Evolutionary conservation across 2,329 filamentous ascomycete species (phyloP), one percentile per base, ranked within the genome.

Genomic region (Orbilia quercus): DNA sequence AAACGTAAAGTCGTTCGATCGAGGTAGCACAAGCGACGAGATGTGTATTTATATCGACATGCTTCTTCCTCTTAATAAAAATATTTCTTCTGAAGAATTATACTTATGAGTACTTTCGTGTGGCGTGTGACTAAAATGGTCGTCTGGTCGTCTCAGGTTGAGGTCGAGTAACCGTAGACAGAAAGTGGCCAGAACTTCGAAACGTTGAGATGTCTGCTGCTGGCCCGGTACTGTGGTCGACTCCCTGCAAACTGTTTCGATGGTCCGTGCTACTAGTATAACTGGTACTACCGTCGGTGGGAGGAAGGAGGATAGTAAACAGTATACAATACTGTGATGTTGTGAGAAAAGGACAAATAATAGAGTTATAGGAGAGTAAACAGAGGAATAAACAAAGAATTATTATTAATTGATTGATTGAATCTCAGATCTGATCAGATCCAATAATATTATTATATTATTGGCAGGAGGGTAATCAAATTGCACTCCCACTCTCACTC

Each of bases 121-220:
- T 48, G 4, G 9, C 11, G 18, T 48, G 44, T 25, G 44, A 36
- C 22, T 20, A 44, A 42, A 44, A 62, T 44, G 38, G 45, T 36
- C 28, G 28, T 54, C 47, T 54, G 22, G 47, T 50, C 23, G 57
- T 48, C 45, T 38, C 42, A 54, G 59, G 18, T 25, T 31, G 44
- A 23, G 42, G 2, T 51, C n/a, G 51, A 57, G 51, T 55, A 48
- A 57, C 60, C 60, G 42, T 57, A 65, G 62, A 65, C 42, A 65
- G 62, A 57, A 57, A 57, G 62, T 65, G 50, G 53, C 34, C 22
- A 54, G 38, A 53, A 42, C 34, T 31, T 25, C 23, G 38, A 40
- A 53, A 54, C 44, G 12, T 11, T n/a, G n/a, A n/a, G n/a, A n/a
- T n/a, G n/a, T n/a, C n/a, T n/a, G n/a, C n/a, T 47, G 18, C 16